phyloP scores from a whole-genome alignment of 176 grass and related monocot species.

The Oryza nivara region DNA sequence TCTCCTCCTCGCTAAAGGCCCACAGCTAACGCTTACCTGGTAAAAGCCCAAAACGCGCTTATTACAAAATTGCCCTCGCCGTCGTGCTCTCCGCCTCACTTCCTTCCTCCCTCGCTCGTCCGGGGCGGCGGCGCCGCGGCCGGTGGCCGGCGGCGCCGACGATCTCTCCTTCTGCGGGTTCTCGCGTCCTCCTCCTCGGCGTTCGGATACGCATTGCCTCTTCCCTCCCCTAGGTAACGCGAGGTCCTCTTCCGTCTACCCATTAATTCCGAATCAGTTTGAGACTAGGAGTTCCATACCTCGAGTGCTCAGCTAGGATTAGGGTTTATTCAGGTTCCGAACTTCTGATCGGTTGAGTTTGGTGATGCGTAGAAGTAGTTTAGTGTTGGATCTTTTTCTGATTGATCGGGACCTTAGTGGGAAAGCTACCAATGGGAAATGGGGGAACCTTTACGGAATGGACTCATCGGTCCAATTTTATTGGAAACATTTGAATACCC shows the following conservation, averaged over 20 bases:
- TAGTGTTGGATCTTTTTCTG: neutral
- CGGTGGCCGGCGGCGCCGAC: neutral
- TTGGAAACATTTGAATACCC: neutral
- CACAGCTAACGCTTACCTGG: no score
- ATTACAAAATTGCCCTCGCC: neutral
- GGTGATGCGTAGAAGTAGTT: neutral
- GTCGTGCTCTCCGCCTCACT: neutral
- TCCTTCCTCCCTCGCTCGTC: neutral
- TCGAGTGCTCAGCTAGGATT: neutral
- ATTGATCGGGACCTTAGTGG: neutral
- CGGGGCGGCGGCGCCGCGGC: no score
- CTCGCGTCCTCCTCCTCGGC: neutral
- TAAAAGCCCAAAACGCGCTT: no score
- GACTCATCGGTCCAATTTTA: neutral
- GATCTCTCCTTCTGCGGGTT: neutral
- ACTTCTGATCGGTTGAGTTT: neutral
- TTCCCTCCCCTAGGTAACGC: neutral
- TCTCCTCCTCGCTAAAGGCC: no score
- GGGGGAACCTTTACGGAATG: neutral
- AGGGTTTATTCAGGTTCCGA: neutral
- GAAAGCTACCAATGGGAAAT: neutral
- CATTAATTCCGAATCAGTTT: neutral
- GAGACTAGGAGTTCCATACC: neutral
- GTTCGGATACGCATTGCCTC: neutral
- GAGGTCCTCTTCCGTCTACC: neutral